Conservation (phyloP, 2,329 filamentous ascomycete species). For the Aspergillus clavatus region DNA sequence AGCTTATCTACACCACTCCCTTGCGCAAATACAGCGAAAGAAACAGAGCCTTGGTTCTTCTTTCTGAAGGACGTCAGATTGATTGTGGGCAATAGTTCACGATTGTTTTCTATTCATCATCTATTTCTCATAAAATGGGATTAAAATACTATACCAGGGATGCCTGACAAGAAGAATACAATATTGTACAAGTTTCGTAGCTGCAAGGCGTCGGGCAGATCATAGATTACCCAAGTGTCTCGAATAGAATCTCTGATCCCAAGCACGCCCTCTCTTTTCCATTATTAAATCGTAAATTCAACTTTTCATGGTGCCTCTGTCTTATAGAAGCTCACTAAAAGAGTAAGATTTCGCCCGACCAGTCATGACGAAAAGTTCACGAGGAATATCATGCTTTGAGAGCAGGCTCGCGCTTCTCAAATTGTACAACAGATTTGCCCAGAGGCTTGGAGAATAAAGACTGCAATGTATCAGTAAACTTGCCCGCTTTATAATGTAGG, state of each 20-base stretch:
- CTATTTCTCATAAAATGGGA: background rate
- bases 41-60: no score
- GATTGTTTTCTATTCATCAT: slow-evolving; percentile 3
- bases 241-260: background rate
- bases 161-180: background rate
- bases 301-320: no score
- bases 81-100: no score
- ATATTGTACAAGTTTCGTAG: background rate
- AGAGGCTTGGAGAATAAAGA: slow-evolving; percentile 68
- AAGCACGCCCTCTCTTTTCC: no score
- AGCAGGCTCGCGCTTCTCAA: slow-evolving; percentile 51
- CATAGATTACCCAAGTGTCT: background rate
- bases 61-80: no score
- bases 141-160: background rate
- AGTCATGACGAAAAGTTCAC: background rate
- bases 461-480: slow-evolving; percentile 19
- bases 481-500: no score
- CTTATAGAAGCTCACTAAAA: no score
- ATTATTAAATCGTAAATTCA: no score
- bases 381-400: slow-evolving; percentile 22
- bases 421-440: slow-evolving; percentile 66
- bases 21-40: no score
- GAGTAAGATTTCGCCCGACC: no score
- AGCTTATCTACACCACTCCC: slow-evolving; percentile 15
- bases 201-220: background rate